Conservation (phyloP, 441 rosid species). For the Aquilaria agallochum region DNA sequence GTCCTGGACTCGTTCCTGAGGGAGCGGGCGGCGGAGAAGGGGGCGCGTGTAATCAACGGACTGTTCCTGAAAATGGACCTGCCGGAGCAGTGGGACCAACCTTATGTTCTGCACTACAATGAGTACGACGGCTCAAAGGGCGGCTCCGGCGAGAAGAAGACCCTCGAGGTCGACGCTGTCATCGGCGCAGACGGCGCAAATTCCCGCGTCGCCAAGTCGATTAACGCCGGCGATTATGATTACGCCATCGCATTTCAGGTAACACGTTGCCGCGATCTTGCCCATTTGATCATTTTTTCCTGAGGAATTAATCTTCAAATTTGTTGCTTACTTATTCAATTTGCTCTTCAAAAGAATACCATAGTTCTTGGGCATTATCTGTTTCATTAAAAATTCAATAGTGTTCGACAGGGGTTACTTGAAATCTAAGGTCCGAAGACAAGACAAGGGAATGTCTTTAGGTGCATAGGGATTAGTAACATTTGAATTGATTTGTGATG, state of each 20-base stretch:
- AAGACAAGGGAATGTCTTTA: too few relatives aligned
- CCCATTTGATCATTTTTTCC: background rate
- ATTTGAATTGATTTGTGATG: too few relatives aligned
- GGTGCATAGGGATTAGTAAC: too few relatives aligned
- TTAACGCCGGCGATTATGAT: slow-evolving; percentile 83
- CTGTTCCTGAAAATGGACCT: slow-evolving; percentile 77
- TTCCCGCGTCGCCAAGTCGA: slow-evolving; percentile 87
- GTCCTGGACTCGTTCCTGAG: slow-evolving; percentile 69
- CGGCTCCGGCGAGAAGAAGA: slow-evolving; percentile 60
- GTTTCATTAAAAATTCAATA: too few relatives aligned
- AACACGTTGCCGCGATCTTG: background rate
- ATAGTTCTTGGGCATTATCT: too few relatives aligned
- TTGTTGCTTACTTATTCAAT: background rate
- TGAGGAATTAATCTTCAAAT: too few relatives aligned
- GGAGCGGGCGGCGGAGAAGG: slow-evolving; percentile 65
- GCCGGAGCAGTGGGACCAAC: slow-evolving; percentile 39
- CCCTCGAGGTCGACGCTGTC: slow-evolving; percentile 89
- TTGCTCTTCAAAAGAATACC: too few relatives aligned
- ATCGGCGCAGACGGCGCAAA: slow-evolving; percentile 96
- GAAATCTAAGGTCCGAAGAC: too few relatives aligned
- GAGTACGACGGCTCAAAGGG: slow-evolving; percentile 74
- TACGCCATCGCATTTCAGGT: slow-evolving; percentile 97
- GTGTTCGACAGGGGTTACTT: too few relatives aligned
- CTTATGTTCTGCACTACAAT: slow-evolving; percentile 73
- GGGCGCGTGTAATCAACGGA: slow-evolving; percentile 77